Percentiles rank a stretch among this genome's conserved stretches.
phyloP scores from a whole-genome alignment of 164 flowering plant genomes.

The Magnolia officinalis region DNA sequence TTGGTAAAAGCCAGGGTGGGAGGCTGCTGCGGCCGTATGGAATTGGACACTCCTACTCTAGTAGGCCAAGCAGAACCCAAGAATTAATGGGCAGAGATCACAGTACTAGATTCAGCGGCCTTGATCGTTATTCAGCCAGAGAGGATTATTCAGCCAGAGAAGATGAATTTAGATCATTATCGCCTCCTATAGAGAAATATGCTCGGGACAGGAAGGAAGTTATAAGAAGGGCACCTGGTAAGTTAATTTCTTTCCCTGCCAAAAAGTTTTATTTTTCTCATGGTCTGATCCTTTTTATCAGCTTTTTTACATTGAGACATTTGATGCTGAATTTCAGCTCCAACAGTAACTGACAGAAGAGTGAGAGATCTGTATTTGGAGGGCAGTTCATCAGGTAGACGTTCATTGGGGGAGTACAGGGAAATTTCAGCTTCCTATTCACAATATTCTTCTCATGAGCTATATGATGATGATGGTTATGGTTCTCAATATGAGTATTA shows the following conservation, averaged over 20 bases:
- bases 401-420: constrained; percentile 7
- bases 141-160: constrained; percentile 17
- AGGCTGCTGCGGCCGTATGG: constrained; percentile 9
- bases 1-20: constrained; percentile 10
- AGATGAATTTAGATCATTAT: constrained; percentile 11
- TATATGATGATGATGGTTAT: constrained; percentile 20
- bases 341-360: constrained; percentile 10
- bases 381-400: constrained; percentile 17
- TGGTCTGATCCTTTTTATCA: no score
- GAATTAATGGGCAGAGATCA: constrained; percentile 13
- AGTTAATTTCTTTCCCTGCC: not conserved
- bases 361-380: constrained; percentile 22
- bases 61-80: constrained; percentile 11
- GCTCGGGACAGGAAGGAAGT: constrained; percentile 15
- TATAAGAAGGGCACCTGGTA: constrained; percentile 19
- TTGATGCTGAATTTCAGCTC: constrained; percentile 13
- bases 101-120: constrained; percentile 10
- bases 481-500: constrained; percentile 18
- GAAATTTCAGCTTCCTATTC: constrained; percentile 14
- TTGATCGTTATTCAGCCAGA: constrained; percentile 12
- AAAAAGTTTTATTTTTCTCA: not conserved
- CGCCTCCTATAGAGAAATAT: constrained; percentile 16
- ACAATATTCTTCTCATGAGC: constrained; percentile 16
- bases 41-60: constrained; percentile 12
- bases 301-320: constrained; percentile 2